Base-by-base conservation (phyloP, 2,329 filamentous ascomycete genomes). In the Fusarium albidum region DNA sequence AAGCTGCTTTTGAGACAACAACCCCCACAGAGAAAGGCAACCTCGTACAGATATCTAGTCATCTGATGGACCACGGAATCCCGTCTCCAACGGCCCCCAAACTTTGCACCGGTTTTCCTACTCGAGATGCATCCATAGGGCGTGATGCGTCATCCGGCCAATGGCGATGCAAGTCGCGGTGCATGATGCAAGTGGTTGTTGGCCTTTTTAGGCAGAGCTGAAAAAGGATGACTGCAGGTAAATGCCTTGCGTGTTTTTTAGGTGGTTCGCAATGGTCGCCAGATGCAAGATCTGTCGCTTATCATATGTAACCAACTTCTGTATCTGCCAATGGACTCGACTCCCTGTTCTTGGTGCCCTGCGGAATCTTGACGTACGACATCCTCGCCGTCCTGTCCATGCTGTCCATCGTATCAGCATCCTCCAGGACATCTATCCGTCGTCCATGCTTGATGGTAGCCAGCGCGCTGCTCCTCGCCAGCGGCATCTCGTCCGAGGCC, bases 21-120 rank as follows among this genome's bases (percentile, higher is more conserved):
- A 25, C 31, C 7, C 14, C 18, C 14, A 48, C 27, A 10, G 25
- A 13, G 0, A 3, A 25, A 59, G 61, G 63, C 63, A 66, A 51
- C 54, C 34, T 35, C 15, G 45, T 18, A 41, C 32, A 18, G 61
- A n/a, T 28, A 28, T 33, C 28, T 14, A 27, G 59, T 65, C 63
- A 66, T 65, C 63, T 66, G 63, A 64, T 59, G 43, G 13, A 7
- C n/a, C n/a, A n/a, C n/a, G n/a, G n/a, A n/a, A n/a, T n/a, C n/a
- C n/a, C n/a, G n/a, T n/a, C n/a, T n/a, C n/a, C n/a, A 35, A 42
- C 28, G 17, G 52, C 47, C 49, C 51, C 59, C 29, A 53, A 48
- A 32, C 21, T n/a, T n/a, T 17, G 46, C 41, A 10, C 28, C 14
- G 33, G 12, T 28, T 38, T 38, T 44, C 47, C 32, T 31, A 14